These are phyloP conservation scores for Byssothecium circinans DNA, from an alignment of 2,329 filamentous ascomycete genomes.

Conservation along the genomic window DNA sequence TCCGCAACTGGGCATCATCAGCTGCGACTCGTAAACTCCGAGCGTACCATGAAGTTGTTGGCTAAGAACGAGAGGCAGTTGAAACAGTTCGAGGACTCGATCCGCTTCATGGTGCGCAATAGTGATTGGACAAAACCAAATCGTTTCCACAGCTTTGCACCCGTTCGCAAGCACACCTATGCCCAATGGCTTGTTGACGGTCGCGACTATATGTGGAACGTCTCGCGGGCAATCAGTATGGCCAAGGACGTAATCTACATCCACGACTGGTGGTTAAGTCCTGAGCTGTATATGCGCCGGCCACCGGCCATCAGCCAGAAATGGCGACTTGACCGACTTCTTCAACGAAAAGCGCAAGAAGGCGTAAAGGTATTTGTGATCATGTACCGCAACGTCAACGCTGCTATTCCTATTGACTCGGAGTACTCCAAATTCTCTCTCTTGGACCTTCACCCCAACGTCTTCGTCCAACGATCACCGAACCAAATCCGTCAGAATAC, in stretches of 20 bases:
- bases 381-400: constrained; percentile 96
- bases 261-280: constrained; percentile 98
- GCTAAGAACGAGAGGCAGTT: constrained; percentile 88
- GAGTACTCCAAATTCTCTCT: constrained; percentile 97
- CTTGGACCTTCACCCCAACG: constrained; percentile 91
- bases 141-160: constrained; percentile 91
- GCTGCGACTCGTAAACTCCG: constrained; percentile 84
- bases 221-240: constrained; percentile 94
- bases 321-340: constrained; percentile 88
- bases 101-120: constrained; percentile 78
- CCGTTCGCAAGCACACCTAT: constrained; percentile 81
- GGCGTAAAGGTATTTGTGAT: constrained; percentile 98
- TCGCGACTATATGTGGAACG: constrained; percentile 99
- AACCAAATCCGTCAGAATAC: constrained; percentile 99
- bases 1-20: constrained; percentile 75
- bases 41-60: constrained; percentile 87
- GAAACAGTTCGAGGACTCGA: constrained; percentile 90
- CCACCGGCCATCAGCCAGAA: constrained; percentile 96
- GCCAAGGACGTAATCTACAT: constrained; percentile 98
- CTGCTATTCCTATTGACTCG: constrained; percentile 95
- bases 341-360: constrained; percentile 91
- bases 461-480: constrained; percentile 93
- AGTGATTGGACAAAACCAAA: constrained; percentile 83
- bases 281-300: constrained; percentile 90
- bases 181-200: constrained; percentile 97